A percentile compares a stretch with the other conserved stretches of the same genome.
Evolutionary conservation across 2,329 filamentous ascomycete genomes (phyloP).

Genomic region (Penicillium sp.): DNA sequence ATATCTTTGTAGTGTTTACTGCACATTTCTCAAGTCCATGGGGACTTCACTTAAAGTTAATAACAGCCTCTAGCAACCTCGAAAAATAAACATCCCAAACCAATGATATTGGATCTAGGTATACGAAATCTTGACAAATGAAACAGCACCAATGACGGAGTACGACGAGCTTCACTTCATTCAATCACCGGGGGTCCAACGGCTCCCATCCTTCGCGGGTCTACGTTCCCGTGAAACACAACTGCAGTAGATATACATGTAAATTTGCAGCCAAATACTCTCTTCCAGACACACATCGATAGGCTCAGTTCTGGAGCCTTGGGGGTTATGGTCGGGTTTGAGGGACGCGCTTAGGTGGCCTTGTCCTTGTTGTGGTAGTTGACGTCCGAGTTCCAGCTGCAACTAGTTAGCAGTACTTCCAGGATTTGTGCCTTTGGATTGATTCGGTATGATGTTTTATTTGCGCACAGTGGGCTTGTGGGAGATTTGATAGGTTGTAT

Average conservation of each 20-base stretch:
- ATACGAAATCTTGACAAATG: conserved; percentile 7
- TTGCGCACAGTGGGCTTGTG: background rate
- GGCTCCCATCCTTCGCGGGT: conserved; percentile 9
- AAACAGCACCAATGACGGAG: conserved; percentile 15
- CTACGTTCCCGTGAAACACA: conserved; percentile 14
- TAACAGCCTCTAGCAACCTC: background rate
- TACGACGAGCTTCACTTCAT: conserved; percentile 19
- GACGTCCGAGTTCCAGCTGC: conserved; percentile 88
- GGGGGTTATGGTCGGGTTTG: background rate
- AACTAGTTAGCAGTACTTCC: background rate
- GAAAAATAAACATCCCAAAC: background rate
- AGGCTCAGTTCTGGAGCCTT: conserved; percentile 3
- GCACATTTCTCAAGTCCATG: background rate
- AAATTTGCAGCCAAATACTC: conserved; percentile 10
- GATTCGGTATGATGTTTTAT: background rate
- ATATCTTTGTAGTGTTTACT: background rate
- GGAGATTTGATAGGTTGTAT: background rate
- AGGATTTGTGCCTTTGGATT: background rate
- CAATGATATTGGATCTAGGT: conserved; percentile 10
- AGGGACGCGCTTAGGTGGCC: conserved; percentile 39
- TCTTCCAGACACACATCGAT: conserved; percentile 7
- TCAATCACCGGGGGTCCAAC: conserved; percentile 19
- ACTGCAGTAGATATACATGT: conserved; percentile 36
- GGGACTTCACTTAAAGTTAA: background rate
- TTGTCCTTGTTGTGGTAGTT: conserved; percentile 98